Evolutionary conservation across 305 asterid genomes (phyloP).

Genomic region (Fraxinus baroniana): DNA sequence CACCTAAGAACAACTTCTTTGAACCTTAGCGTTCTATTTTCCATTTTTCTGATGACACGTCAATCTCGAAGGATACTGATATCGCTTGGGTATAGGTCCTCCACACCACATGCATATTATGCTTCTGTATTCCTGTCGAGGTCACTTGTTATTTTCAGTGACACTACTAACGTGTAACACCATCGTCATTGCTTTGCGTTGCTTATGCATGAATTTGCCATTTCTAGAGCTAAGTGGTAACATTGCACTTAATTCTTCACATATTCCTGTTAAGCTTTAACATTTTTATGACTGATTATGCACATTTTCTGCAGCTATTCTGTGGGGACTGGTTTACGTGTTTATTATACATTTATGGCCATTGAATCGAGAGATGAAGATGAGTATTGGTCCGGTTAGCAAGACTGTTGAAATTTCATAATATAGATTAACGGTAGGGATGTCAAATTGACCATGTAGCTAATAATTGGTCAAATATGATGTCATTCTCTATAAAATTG

Average conservation of each 20-base stretch:
- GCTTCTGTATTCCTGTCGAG: neutral
- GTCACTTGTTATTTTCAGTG: neutral
- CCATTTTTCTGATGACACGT: neutral
- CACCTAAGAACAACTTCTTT: neutral
- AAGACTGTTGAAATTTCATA: slow-evolving; percentile 5
- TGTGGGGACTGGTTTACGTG: slow-evolving; percentile 76
- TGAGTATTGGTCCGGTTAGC: slow-evolving; percentile 83
- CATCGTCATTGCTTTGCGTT: neutral
- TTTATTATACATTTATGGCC: slow-evolving; percentile 89
- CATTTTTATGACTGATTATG: neutral
- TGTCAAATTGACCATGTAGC: neutral
- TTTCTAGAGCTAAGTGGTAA: neutral
- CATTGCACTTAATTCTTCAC: neutral
- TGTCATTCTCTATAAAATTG: neutral
- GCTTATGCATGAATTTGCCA: neutral
- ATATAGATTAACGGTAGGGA: neutral
- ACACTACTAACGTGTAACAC: neutral
- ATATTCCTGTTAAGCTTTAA: neutral
- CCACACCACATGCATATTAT: neutral
- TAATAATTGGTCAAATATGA: neutral
- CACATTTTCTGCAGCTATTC: slow-evolving; percentile 60
- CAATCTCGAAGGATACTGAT: neutral
- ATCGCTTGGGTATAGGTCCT: neutral
- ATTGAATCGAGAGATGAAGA: slow-evolving; percentile 61
- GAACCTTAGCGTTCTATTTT: neutral